phyloP scores from a whole-genome alignment of 2,329 filamentous ascomycete species.

The Hypomyces perniciosus region DNA sequence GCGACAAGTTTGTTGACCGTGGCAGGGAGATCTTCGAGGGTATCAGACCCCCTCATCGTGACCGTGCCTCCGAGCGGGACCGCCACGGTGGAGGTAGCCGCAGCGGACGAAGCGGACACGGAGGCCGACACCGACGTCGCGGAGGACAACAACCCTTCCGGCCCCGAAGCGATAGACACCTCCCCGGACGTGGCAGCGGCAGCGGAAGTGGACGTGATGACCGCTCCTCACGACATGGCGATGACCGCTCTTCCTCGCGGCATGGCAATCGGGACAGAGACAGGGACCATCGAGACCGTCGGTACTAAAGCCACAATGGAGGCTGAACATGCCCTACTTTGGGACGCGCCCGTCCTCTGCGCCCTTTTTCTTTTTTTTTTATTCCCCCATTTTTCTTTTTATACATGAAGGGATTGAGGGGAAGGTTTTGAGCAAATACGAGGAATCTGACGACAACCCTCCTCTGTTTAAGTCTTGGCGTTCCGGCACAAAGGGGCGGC shows the following conservation, averaged over 20 bases:
- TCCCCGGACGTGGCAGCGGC: constrained; percentile 21
- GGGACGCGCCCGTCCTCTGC: not conserved
- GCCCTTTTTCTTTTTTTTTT: not conserved
- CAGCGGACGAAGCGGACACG: constrained; percentile 20
- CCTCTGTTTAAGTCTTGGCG: too few species aligned
- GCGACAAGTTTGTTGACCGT: constrained; percentile 61
- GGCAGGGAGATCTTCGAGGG: constrained; percentile 65
- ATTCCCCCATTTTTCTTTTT: not conserved
- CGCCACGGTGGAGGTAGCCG: constrained; percentile 25
- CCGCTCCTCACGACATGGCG: constrained; percentile 8
- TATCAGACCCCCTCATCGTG: constrained; percentile 53
- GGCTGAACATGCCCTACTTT: too few species aligned
- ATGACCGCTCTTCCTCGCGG: not conserved
- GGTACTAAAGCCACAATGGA: constrained; percentile 3
- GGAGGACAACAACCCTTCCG: constrained; percentile 20
- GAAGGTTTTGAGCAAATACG: too few species aligned
- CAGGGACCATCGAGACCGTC: constrained; percentile 11
- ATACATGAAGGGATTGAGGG: not conserved
- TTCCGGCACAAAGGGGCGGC: too few species aligned
- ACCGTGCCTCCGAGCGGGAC: constrained; percentile 32
- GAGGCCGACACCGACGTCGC: constrained; percentile 25
- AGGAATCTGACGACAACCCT: too few species aligned
- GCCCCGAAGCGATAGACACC: constrained; percentile 28
- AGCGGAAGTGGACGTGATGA: constrained; percentile 18
- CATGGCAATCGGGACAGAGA: not conserved